A percentile compares a stretch with the other conserved stretches of the same genome.
phyloP scores from a whole-genome alignment of 2,329 filamentous ascomycete genomes.

The Zymoseptoria ardabiliae region DNA sequence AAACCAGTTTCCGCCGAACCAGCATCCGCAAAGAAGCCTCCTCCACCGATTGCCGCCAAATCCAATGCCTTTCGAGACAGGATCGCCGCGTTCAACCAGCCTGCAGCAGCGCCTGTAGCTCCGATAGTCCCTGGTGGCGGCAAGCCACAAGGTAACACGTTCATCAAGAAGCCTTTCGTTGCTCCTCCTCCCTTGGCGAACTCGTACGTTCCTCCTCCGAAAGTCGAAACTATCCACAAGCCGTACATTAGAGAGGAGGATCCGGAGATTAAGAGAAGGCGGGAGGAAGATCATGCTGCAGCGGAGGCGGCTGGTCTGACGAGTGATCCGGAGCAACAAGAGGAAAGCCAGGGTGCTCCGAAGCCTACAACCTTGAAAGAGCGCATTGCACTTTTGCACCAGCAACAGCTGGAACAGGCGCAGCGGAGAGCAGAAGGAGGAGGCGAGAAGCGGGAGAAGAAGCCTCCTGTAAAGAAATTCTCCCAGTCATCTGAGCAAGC shows the following conservation, averaged over 20 bases:
- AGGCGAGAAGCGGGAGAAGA: constrained; percentile 80
- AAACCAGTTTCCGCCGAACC: constrained; percentile 31
- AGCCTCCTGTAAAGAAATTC: constrained; percentile 57
- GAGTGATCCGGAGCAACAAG: constrained; percentile 35
- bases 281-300: constrained; percentile 58
- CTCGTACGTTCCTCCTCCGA: constrained; percentile 75
- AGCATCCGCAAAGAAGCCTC: constrained; percentile 47
- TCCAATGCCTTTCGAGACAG: constrained; percentile 88
- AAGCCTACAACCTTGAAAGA: constrained; percentile 94
- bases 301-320: constrained; percentile 61
- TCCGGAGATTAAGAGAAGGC: constrained; percentile 54
- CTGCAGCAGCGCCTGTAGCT: constrained; percentile 74
- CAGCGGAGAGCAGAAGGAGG: constrained; percentile 69
- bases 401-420: constrained; percentile 86
- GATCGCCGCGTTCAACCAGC: constrained; percentile 94
- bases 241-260: constrained; percentile 85
- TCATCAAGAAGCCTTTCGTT: constrained; percentile 96
- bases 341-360: constrained; percentile 66
- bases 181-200: constrained; percentile 89
- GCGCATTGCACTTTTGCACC: constrained; percentile 86
- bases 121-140: constrained; percentile 74
- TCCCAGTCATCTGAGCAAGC: constrained; percentile 39
- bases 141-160: constrained; percentile 52
- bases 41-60: constrained; percentile 58
- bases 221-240: constrained; percentile 55